phyloP scores from a whole-genome alignment of 495 filamentous ascomycete genomes.

The Jackrogersella multiformis region DNA sequence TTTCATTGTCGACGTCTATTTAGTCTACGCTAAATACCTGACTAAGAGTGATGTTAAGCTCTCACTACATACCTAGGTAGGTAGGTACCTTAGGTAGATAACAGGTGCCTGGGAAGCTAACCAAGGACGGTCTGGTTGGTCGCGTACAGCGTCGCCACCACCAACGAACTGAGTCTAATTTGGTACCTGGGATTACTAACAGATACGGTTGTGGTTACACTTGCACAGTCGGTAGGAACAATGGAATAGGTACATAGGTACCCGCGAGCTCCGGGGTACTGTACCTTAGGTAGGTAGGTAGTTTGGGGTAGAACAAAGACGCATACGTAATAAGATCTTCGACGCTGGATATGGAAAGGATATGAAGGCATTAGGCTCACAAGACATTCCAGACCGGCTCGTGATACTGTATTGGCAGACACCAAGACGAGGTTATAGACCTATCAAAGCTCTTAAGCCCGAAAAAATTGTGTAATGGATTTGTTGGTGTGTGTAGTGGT shows the following conservation, averaged over 20 bases:
- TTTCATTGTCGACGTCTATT: neutral
- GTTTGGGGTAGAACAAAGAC: conserved; percentile 14
- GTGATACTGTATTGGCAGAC: conserved; percentile 12
- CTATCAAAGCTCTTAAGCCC: neutral
- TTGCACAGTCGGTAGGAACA: neutral
- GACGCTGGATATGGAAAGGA: conserved; percentile 10
- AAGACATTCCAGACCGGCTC: conserved; percentile 21
- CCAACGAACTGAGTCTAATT: neutral
- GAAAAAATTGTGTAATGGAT: too few relatives aligned
- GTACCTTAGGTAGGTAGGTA: too few relatives aligned
- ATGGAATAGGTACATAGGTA: neutral
- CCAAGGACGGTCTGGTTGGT: neutral
- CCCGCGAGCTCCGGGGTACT: too few relatives aligned
- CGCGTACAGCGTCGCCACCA: conserved; percentile 2
- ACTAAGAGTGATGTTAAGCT: neutral
- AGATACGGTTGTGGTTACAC: too few relatives aligned
- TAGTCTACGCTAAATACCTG: neutral
- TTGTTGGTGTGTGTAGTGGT: conserved; percentile 26
- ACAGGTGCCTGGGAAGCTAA: neutral
- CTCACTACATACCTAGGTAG: neutral
- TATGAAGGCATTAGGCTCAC: conserved; percentile 15
- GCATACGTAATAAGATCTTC: neutral
- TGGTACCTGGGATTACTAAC: neutral
- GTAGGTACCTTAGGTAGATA: too few relatives aligned
- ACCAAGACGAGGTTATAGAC: neutral